phyloP scores from a whole-genome alignment of 139 green algal species.

The Chlorella sorokiniana region DNA sequence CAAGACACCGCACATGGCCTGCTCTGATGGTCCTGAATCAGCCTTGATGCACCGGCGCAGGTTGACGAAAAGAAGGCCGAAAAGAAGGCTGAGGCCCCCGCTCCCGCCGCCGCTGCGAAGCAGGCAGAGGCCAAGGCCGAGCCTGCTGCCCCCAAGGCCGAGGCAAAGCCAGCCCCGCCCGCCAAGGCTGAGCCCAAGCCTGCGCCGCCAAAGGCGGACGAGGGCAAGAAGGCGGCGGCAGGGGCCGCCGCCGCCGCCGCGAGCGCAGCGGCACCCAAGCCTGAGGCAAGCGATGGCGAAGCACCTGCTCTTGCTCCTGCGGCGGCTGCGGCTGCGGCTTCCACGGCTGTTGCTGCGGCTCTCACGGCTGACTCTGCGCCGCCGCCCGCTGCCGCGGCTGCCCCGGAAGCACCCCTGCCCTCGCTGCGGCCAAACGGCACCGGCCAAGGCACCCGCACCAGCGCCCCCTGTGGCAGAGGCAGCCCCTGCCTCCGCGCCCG shows the following conservation, averaged over 20 bases:
- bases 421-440: no score
- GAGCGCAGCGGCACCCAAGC: not conserved
- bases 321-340: not conserved
- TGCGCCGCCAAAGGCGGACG: no score
- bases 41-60: no score
- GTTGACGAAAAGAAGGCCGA: not conserved
- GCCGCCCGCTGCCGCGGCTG: not conserved
- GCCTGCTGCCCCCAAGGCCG: not conserved
- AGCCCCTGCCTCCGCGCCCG: not conserved
- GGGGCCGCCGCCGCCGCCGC: no score
- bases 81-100: not conserved
- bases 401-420: no score
- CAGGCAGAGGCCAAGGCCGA: not conserved
- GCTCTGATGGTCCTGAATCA: no score
- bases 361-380: not conserved
- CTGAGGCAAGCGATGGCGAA: not conserved
- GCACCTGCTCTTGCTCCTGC: not conserved
- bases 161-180: not conserved
- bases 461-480: not conserved
- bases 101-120: not conserved
- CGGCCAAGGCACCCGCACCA: no score
- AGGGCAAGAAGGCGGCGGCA: no score
- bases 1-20: no score
- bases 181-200: not conserved
- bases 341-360: not conserved